These are phyloP conservation scores for Penicillium herquei DNA, from an alignment of 495 filamentous ascomycete genomes.

Conservation along the genomic window DNA sequence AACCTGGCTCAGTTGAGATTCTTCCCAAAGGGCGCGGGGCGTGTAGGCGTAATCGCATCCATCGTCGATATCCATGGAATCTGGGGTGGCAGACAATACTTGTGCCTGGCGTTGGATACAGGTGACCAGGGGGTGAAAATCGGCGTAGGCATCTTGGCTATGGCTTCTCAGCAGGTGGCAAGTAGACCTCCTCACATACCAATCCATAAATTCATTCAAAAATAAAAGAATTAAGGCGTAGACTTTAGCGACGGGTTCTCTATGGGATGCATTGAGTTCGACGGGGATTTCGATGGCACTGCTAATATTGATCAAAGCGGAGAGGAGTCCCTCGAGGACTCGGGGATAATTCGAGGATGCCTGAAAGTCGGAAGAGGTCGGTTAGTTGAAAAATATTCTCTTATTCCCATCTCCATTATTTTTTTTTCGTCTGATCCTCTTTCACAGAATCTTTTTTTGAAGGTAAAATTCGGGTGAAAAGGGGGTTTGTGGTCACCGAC, in stretches of 20 bases:
- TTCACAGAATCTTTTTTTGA: too few species aligned
- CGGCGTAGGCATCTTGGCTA: slow-evolving; percentile 43
- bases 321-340: slow-evolving; percentile 44
- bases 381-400: neutral
- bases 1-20: slow-evolving; percentile 38
- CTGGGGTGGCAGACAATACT: slow-evolving; percentile 16
- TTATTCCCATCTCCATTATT: neutral
- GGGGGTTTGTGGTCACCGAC: slow-evolving; percentile 20
- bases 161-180: slow-evolving; percentile 46
- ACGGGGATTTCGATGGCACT: slow-evolving; percentile 29
- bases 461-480: too few species aligned
- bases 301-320: slow-evolving; percentile 42
- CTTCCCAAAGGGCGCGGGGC: slow-evolving; percentile 32
- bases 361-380: slow-evolving; percentile 19
- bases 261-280: slow-evolving; percentile 18
- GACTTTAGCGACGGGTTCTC: slow-evolving; percentile 36
- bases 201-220: slow-evolving; percentile 48
- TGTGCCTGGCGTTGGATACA: slow-evolving; percentile 33
- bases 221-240: slow-evolving; percentile 49
- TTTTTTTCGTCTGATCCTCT: too few species aligned
- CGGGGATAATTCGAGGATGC: slow-evolving; percentile 45
- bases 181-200: slow-evolving; percentile 41
- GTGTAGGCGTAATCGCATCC: slow-evolving; percentile 24
- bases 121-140: slow-evolving; percentile 42
- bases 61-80: slow-evolving; percentile 31